Conservation (phyloP, 345 rosid species). For the Eucalyptus microcorys region DNA sequence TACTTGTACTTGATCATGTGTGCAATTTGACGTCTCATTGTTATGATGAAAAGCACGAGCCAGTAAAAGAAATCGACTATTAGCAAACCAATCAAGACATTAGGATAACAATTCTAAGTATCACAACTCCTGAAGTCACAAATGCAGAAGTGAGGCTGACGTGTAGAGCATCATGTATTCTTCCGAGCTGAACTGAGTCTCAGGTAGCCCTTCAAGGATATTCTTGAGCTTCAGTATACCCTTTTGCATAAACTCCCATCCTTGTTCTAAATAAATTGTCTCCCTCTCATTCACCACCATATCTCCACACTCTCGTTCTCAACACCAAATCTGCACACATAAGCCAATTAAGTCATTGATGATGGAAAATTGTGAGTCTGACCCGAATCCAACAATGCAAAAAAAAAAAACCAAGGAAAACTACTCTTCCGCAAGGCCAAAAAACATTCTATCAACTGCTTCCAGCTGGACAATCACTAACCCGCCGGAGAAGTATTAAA, state of each 20-base stretch:
- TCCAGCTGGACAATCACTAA: not conserved
- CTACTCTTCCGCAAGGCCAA: not conserved
- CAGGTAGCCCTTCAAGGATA: slow-evolving; percentile 45
- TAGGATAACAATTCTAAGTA: not conserved
- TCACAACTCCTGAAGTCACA: not conserved
- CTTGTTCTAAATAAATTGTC: slow-evolving; percentile 38
- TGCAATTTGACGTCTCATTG: too few relatives aligned
- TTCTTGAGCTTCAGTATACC: slow-evolving; percentile 54
- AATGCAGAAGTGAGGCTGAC: slow-evolving; percentile 5
- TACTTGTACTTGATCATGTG: too few relatives aligned
- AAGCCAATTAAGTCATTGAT: not conserved
- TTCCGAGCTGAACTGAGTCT: slow-evolving; percentile 38
- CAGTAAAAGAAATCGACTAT: not conserved
- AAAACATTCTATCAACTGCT: not conserved
- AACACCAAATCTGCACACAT: not conserved
- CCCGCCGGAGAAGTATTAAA: not conserved
- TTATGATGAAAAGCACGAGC: too few relatives aligned
- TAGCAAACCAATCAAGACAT: not conserved
- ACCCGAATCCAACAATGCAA: not conserved
- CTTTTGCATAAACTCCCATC: slow-evolving; percentile 59
- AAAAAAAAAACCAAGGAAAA: not conserved
- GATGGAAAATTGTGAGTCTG: not conserved
- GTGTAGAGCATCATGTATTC: slow-evolving; percentile 67
- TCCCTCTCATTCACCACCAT: slow-evolving; percentile 18
- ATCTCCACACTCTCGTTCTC: not conserved